These are phyloP conservation scores for Phytophthora citricola DNA, from an alignment of 352 stramenopile species.

Conservation along the genomic window DNA sequence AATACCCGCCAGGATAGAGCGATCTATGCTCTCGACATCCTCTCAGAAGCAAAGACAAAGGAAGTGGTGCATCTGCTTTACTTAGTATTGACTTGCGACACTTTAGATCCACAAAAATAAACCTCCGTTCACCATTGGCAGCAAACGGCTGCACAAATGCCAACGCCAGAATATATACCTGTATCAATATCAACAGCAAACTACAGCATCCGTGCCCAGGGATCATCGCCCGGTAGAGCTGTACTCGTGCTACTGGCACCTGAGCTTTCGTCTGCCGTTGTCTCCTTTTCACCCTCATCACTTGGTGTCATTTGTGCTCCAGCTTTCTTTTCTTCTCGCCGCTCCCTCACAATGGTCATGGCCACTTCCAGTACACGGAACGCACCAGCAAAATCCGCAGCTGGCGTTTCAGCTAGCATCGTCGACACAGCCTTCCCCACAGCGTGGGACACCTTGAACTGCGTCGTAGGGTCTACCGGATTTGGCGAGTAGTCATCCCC, in stretches of 20 bases:
- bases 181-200: no score
- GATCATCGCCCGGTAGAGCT: slow-evolving; percentile 3
- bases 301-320: slow-evolving; percentile 1
- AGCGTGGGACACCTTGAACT: slow-evolving; percentile 36
- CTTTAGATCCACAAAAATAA: no score
- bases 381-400: slow-evolving; percentile 29
- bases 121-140: no score
- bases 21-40: no score
- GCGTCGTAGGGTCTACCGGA: slow-evolving; percentile 28
- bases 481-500: neutral
- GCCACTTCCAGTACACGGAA: slow-evolving; percentile 45
- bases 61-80: no score
- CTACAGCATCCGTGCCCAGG: slow-evolving; percentile 18
- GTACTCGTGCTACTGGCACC: neutral
- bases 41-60: no score
- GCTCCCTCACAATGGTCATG: slow-evolving; percentile 29
- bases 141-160: no score
- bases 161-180: no score
- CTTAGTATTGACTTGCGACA: no score
- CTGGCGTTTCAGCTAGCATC: slow-evolving; percentile 30
- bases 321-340: slow-evolving; percentile 13
- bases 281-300: slow-evolving; percentile 13
- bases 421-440: slow-evolving; percentile 36
- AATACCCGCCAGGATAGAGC: no score
- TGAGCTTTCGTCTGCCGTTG: neutral